Percentiles rank a stretch among this genome's conserved stretches.
These are phyloP conservation scores for Teunomyces atbi DNA, from an alignment of 805 yeast genomes.

Conservation along the genomic window DNA sequence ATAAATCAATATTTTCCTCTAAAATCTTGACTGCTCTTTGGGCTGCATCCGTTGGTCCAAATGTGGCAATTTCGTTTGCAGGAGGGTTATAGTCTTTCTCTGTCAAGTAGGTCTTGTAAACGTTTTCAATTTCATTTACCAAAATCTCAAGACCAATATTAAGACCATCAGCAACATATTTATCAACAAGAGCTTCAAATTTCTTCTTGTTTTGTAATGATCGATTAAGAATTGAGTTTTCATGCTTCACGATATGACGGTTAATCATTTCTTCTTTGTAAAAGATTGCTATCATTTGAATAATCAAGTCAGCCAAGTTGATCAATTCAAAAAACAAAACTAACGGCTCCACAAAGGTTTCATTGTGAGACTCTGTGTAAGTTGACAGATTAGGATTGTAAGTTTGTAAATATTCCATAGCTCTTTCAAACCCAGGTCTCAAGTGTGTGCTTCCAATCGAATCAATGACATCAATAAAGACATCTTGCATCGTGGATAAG, in stretches of 20 bases:
- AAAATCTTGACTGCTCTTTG: constrained; percentile 58
- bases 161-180: constrained; percentile 87
- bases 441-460: constrained; percentile 72
- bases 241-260: constrained; percentile 60
- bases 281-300: constrained; percentile 89
- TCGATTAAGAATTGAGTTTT: constrained; percentile 73
- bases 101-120: constrained; percentile 52
- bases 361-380: constrained; percentile 24
- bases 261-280: constrained; percentile 77
- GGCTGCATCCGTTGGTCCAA: constrained; percentile 62
- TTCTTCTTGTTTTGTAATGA: constrained; percentile 76
- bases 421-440: constrained; percentile 80
- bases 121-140: constrained; percentile 72
- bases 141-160: constrained; percentile 90
- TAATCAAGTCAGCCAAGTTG: constrained; percentile 86
- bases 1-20: constrained; percentile 65
- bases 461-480: constrained; percentile 65
- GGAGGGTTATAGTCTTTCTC: constrained; percentile 64
- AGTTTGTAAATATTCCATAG: constrained; percentile 63
- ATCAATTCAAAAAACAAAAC: constrained; percentile 86
- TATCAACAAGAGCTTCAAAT: constrained; percentile 80
- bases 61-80: constrained; percentile 15
- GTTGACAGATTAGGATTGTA: constrained; percentile 59
- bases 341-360: constrained; percentile 70
- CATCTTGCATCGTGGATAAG: constrained; percentile 47